Base-by-base conservation (phyloP, 345 rosid species). In the Corchorus capsularis region DNA sequence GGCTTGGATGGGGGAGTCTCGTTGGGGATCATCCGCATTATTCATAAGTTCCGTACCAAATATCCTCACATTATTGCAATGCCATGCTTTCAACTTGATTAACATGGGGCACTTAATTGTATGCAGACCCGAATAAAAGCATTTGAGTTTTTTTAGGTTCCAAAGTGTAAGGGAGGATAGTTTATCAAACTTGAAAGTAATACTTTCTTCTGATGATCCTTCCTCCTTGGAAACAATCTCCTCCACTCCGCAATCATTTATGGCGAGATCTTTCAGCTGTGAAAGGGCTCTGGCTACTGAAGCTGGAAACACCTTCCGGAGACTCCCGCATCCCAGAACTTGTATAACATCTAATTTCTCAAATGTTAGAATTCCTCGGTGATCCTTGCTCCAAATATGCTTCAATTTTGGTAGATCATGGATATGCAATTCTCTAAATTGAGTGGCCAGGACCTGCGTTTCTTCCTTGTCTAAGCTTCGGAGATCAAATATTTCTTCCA, bases 161-260 rank as follows among this genome's bases (percentile, higher is more conserved):
- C 20, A 0, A 12, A 84, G 75, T 17, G 0, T 0, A 1, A 84
- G 6, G 2, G 22, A 3, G 45, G 27, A 61, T 32, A 79, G 8
- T 1, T 10, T 16, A 5, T 47, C 70, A 46, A 84, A 79, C 34
- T 22, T 41, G n/a, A 82, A 54, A 10, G 13, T 43, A 14, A 7
- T 4, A 4, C 0, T 1, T 9, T 5, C 5, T 73, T 32, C 49
- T 14, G 1, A 17, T 39, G 27, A 27, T 27, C 15, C 39, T 4
- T 39, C 73, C 43, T 35, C 56, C 12, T 2, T n/a, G 0, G 78
- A 34, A 49, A 84, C 15, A 60, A 63, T 35, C 69, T 79, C 60
- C 63, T 81, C 71, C 27, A 75, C 53, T 59, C 56, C 76, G 67
- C 83, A 79, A 6, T 7, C 1, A 2, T n/a, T 10, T 14, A 81